Base-by-base conservation (phyloP, 2,329 filamentous ascomycete species). In the Elsinoe arachidis region DNA sequence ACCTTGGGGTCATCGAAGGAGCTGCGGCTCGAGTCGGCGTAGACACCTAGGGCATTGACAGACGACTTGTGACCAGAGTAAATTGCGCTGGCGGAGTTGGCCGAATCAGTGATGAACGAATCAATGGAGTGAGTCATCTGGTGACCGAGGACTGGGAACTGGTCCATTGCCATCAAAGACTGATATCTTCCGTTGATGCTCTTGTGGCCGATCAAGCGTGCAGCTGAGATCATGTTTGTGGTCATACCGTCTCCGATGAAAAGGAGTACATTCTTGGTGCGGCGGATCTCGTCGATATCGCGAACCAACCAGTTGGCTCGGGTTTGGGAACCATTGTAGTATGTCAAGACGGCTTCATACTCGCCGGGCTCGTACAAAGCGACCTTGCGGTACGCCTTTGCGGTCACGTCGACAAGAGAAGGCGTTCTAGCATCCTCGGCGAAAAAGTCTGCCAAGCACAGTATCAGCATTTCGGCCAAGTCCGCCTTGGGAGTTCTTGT, bases 121-220 rank as follows among this genome's bases (percentile, higher is more conserved):
- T 92, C 88, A 67, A 93, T 82, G 1, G 87, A 91, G 72, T 92
- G 88, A 10, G 88, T 91, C 80, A 93, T 92, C 73, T 92, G 88
- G 70, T 95, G 89, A 17, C 89, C 89, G 10, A 92, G 69, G n/a
- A 91, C 59, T 2, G 89, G 88, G 73, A 93, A 93, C 67, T 90
- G 80, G 74, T 95, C 89, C 76, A 95, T 63, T 14, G 65, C 59
- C 79, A 95, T 80, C 58, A 78, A 80, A 58, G 80, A 83, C 75
- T 89, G 84, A 71, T 92, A 95, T 70, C 87, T 88, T 64, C 89
- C 89, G 67, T 95, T 93, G 77, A 92, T 80, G 63, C 80, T 85
- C 76, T 89, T 86, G 77, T 95, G 89, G 15, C 80, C 88, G 57
- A 95, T 83, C 57, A 93, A 77, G 63, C 89, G 86, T 56, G 88